Evolutionary conservation across 768 basidiomycete species (phyloP).

Genomic region (Mycena capillaripes): DNA sequence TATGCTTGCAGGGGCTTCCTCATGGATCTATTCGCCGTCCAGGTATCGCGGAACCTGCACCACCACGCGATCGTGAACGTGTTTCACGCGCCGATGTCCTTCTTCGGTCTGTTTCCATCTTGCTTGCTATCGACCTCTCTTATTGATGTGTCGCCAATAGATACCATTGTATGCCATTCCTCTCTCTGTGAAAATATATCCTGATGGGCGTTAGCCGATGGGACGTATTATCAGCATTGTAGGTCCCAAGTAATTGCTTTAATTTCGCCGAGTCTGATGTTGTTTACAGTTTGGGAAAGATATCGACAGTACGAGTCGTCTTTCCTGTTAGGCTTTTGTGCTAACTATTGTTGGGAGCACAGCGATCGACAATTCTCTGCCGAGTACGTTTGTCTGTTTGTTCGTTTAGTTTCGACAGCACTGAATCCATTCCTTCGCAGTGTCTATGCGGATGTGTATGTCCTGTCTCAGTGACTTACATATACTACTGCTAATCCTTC

Average conservation of each 20-base stretch:
- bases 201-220: slow-evolving; percentile 55
- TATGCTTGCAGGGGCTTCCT: slow-evolving; percentile 57
- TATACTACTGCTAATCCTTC: neutral
- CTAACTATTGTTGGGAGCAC: slow-evolving; percentile 1
- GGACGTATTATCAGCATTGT: slow-evolving; percentile 70
- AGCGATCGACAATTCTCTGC: slow-evolving; percentile 73
- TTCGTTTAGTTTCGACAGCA: neutral
- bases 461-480: slow-evolving; percentile 18
- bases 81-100: slow-evolving; percentile 80
- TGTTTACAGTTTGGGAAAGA: slow-evolving; percentile 68
- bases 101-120: slow-evolving; percentile 74
- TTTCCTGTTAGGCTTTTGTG: neutral
- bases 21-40: slow-evolving; percentile 69
- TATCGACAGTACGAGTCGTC: slow-evolving; percentile 62
- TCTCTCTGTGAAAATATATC: neutral
- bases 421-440: slow-evolving; percentile 43
- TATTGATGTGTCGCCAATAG: slow-evolving; percentile 43
- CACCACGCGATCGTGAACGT: slow-evolving; percentile 65
- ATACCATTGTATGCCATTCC: slow-evolving; percentile 23
- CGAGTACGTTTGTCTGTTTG: slow-evolving; percentile 53
- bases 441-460: slow-evolving; percentile 71
- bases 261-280: neutral
- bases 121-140: slow-evolving; percentile 43
- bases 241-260: neutral
- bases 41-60: slow-evolving; percentile 75